phyloP scores from a whole-genome alignment of 2,329 filamentous ascomycete genomes.

The Neocucurbitaria cava region DNA sequence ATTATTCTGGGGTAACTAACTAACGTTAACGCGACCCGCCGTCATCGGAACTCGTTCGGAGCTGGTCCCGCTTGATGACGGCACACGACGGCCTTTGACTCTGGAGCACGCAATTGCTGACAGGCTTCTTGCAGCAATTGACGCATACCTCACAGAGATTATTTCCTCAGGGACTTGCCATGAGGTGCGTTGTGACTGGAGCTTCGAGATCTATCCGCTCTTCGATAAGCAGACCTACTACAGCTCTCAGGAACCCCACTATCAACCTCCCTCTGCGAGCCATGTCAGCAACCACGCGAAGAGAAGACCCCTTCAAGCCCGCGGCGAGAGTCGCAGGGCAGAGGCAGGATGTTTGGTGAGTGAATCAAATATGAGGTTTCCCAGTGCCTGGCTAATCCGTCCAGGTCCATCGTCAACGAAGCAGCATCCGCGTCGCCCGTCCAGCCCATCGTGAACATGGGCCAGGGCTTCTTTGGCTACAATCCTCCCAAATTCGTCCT shows the following conservation, averaged over 20 bases:
- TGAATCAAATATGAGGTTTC: not conserved
- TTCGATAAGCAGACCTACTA: not conserved
- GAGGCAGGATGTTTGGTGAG: slow-evolving; percentile 66
- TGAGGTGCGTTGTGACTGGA: slow-evolving; percentile 19
- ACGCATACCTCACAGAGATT: not conserved
- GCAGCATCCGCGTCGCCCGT: slow-evolving; percentile 68
- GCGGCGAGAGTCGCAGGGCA: slow-evolving; percentile 61
- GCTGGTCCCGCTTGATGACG: slow-evolving; percentile 37
- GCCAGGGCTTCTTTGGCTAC: slow-evolving; percentile 84
- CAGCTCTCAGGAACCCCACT: slow-evolving; percentile 13
- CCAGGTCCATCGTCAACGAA: slow-evolving; percentile 71
- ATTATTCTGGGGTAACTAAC: slow-evolving; percentile 7
- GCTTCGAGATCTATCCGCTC: slow-evolving; percentile 7
- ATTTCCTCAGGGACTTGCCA: slow-evolving; percentile 11
- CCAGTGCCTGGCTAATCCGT: not conserved
- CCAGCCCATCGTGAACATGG: slow-evolving; percentile 73
- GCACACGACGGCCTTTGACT: slow-evolving; percentile 24
- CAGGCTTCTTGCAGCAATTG: not conserved
- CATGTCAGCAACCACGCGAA: slow-evolving; percentile 45
- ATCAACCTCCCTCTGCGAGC: slow-evolving; percentile 31
- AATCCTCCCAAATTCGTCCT: slow-evolving; percentile 92
- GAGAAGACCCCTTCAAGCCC: slow-evolving; percentile 58
- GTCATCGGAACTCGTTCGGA: slow-evolving; percentile 23
- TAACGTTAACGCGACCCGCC: slow-evolving; percentile 21
- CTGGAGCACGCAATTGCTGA: slow-evolving; percentile 38